Evolutionary conservation across 116 monocot genomes (phyloP).

Genomic region (Zostera marina): DNA sequence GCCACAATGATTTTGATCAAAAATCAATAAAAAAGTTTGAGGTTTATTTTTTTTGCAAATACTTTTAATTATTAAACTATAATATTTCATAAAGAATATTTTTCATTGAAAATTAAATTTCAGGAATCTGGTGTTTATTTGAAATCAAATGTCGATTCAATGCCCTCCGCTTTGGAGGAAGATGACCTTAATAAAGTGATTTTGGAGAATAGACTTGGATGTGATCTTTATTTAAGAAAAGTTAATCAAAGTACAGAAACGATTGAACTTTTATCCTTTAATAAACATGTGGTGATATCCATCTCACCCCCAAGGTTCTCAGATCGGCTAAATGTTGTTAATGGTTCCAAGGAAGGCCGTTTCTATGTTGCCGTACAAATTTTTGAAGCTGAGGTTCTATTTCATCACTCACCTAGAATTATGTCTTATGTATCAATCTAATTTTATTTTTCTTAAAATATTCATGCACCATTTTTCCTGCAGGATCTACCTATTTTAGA

Average conservation of each 20-base stretch:
- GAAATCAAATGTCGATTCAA: slow-evolving; percentile 10
- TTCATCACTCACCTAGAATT: too few relatives aligned
- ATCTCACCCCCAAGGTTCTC: slow-evolving; percentile 69
- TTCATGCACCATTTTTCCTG: slow-evolving; percentile 9
- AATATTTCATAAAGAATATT: not conserved
- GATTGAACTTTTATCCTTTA: slow-evolving; percentile 37
- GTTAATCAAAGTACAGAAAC: slow-evolving; percentile 36
- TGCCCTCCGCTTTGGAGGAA: slow-evolving; percentile 71
- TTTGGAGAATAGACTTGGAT: slow-evolving; percentile 80
- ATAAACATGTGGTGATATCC: slow-evolving; percentile 25
- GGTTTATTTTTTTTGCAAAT: slow-evolving; percentile 20
- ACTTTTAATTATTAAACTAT: not conserved
- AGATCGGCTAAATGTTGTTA: slow-evolving; percentile 54
- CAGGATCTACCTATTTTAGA: slow-evolving; percentile 74
- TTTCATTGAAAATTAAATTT: slow-evolving; percentile 6
- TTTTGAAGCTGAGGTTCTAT: slow-evolving; percentile 62
- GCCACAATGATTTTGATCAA: slow-evolving; percentile 37
- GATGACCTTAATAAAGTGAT: slow-evolving; percentile 72
- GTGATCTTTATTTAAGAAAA: slow-evolving; percentile 64
- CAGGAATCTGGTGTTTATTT: slow-evolving; percentile 42
- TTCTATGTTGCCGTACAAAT: slow-evolving; percentile 73
- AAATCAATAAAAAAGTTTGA: slow-evolving; percentile 33
- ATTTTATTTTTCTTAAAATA: slow-evolving; percentile 2
- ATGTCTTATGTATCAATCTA: not conserved
- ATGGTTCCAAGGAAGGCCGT: slow-evolving; percentile 38